Base-by-base conservation (phyloP, 495 filamentous ascomycete species). In the Xylaria sp. region DNA sequence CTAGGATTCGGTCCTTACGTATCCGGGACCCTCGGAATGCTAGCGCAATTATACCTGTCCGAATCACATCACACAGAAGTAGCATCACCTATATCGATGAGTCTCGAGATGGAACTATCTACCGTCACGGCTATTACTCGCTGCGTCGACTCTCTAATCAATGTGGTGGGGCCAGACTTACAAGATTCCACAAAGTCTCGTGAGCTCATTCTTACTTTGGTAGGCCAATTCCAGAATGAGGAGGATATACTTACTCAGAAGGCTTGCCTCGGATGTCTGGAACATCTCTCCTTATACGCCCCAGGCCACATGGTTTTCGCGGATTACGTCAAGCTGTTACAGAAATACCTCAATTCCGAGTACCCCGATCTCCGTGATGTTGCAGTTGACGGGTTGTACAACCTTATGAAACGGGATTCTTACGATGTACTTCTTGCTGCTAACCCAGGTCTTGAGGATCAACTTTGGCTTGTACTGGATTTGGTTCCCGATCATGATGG, bases 101-200 rank as follows among this genome's bases (percentile, higher is more conserved):
- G 97, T 78, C 83, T 95, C 50, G 95, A 97, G 78, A 84, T 97
- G 71, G 92, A 93, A 68, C 84, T 93, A 63, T 89, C 94, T 26
- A 93, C 94, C 1, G 87, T 92, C 3, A 90, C 93, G 14, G 91
- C 95, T 0, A 90, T 98, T 63, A 92, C 92, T 65, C 89, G 93
- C 68, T 93, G 94, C 71, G 90, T 97, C n/a, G 95, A 99, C 78
- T 94, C 95, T 37, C 83, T 97, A 8, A 93, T 99, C 81, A 98
- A 98, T 74, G 96, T 98, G 19, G 87, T 99, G 9, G 96, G 96
- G 0, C 96, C 96, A 0, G 97, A 98, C 76, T 83, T 99, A 8
- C 96, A 98, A 80, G 96, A 98, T 71, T 90, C 95, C 72, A 88
- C 87, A n/a, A 98, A 97, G 80, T 92, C 93, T 6, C 87, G 96